Evolutionary conservation across 78 protist genomes (phyloP).

Genomic region (Parvularia atlantis): DNA sequence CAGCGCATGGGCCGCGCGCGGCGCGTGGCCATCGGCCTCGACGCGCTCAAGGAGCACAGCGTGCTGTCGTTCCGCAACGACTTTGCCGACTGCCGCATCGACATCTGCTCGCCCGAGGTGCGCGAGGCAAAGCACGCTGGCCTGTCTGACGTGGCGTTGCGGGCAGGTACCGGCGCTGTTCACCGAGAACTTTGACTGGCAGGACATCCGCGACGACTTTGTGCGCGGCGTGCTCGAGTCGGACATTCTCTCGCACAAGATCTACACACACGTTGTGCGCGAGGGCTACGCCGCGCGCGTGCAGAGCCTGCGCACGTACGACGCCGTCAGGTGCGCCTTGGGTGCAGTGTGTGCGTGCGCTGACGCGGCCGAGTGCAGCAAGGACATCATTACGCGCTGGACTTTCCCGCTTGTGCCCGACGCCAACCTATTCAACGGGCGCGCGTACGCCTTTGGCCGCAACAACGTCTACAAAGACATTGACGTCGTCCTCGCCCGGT

Average conservation of each 20-base stretch:
- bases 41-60: conserved; percentile 21
- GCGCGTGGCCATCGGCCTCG: too few species aligned
- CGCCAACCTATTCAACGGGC: conserved; percentile 18
- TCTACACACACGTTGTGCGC: conserved; percentile 30
- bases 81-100: conserved; percentile 55
- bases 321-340: conserved; percentile 18
- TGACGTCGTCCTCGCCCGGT: conserved; percentile 38
- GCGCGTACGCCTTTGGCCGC: conserved; percentile 29
- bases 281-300: conserved; percentile 59
- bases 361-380: too few species aligned
- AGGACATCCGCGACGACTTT: conserved; percentile 44
- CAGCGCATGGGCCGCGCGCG: not conserved
- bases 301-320: conserved; percentile 40
- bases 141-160: too few species aligned
- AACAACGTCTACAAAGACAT: conserved; percentile 38
- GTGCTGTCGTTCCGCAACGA: conserved; percentile 43
- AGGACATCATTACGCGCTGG: conserved; percentile 70
- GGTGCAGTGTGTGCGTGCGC: too few species aligned
- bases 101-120: conserved; percentile 70
- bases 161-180: conserved; percentile 40
- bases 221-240: conserved; percentile 37
- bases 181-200: conserved; percentile 63
- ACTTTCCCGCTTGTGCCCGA: conserved; percentile 73
- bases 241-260: conserved; percentile 27
- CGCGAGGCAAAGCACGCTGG: too few species aligned